phyloP scores from a whole-genome alignment of 257 asterid genomes.

The Solanum verrucosum region DNA sequence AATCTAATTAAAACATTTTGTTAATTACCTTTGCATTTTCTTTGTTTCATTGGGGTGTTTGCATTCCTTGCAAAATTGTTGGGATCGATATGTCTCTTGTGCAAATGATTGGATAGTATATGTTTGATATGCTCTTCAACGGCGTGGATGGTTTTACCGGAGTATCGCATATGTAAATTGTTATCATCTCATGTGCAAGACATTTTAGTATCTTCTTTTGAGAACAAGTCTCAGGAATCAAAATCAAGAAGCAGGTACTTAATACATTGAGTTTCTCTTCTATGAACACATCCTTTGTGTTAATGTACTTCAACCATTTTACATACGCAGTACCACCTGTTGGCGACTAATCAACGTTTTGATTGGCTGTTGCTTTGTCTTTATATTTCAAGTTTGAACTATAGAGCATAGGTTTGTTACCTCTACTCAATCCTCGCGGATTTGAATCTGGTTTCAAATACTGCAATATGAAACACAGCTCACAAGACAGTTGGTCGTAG shows the following conservation, averaged over 20 bases:
- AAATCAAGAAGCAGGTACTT: neutral
- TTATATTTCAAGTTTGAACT: neutral
- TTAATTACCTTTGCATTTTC: neutral
- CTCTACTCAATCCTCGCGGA: neutral
- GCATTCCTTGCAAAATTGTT: neutral
- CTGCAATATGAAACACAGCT: neutral
- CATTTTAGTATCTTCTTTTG: neutral
- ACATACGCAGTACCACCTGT: neutral
- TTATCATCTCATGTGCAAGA: neutral
- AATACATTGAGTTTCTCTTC: neutral
- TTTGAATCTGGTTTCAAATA: neutral
- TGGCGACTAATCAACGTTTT: neutral
- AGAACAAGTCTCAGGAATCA: neutral
- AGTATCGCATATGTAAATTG: neutral
- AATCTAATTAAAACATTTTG: neutral
- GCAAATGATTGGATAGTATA: neutral
- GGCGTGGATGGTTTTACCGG: neutral
- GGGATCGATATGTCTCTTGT: neutral
- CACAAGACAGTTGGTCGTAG: neutral
- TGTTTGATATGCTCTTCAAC: neutral
- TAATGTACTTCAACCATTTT: neutral
- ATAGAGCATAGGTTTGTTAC: neutral
- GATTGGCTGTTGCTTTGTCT: neutral
- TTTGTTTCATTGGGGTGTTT: neutral
- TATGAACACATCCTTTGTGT: neutral